Conservation (phyloP, 257 asterid species). For the Forsythia viridissima region DNA sequence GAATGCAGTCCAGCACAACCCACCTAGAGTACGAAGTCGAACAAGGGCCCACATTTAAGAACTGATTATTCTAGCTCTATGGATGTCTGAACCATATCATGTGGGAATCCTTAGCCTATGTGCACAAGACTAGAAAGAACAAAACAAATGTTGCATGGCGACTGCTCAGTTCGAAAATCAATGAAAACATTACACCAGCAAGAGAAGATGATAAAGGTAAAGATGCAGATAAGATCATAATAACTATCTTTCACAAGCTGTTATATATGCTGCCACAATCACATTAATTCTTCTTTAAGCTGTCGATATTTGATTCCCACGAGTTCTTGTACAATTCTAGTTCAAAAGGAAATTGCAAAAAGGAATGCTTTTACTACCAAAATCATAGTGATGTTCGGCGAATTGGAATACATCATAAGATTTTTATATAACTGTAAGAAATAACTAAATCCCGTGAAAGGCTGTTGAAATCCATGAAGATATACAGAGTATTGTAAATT, state of each 20-base stretch:
- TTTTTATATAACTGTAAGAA: slow-evolving; percentile 30
- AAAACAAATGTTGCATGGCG: too few species aligned
- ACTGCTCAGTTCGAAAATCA: not conserved
- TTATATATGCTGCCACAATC: too few species aligned
- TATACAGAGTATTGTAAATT: slow-evolving; percentile 24
- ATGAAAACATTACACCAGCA: too few species aligned
- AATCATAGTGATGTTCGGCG: slow-evolving; percentile 56
- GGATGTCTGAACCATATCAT: too few species aligned
- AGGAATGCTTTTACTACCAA: slow-evolving; percentile 50
- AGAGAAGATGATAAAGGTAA: too few species aligned
- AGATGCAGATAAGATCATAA: not conserved
- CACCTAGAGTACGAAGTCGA: too few species aligned
- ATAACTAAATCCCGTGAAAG: slow-evolving; percentile 24
- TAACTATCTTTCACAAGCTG: not conserved
- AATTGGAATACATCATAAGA: slow-evolving; percentile 50
- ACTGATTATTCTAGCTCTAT: too few species aligned
- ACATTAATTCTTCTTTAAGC: not conserved
- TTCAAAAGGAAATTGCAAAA: slow-evolving; percentile 23
- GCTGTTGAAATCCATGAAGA: slow-evolving; percentile 32
- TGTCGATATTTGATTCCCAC: not conserved
- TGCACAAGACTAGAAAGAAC: too few species aligned
- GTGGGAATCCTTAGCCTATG: too few species aligned
- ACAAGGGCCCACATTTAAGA: too few species aligned
- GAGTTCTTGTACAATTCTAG: not conserved
- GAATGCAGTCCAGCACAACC: too few species aligned